Evolutionary conservation across 2,329 filamentous ascomycete species (phyloP).

Genomic region (Epichloe sibirici): DNA sequence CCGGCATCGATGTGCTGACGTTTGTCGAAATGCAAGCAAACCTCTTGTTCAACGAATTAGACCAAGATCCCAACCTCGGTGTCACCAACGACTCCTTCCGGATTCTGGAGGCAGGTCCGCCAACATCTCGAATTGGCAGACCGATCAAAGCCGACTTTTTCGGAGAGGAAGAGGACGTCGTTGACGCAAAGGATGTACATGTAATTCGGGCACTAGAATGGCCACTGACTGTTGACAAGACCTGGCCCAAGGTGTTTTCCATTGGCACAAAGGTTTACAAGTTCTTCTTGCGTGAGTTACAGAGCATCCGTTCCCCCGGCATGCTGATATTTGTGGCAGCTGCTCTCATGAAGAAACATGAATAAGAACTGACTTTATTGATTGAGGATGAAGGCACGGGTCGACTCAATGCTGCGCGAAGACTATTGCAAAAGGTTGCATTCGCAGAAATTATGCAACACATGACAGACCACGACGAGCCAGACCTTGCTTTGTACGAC

Average conservation of each 20-base stretch:
- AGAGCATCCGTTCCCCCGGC: neutral
- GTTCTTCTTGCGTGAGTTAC: conserved; percentile 64
- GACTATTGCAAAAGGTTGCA: conserved; percentile 37
- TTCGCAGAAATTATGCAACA: conserved; percentile 35
- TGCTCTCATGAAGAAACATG: neutral
- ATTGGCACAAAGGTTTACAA: conserved; percentile 65
- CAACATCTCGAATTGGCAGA: conserved; percentile 34
- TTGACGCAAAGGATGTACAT: conserved; percentile 51
- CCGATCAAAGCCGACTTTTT: conserved; percentile 62
- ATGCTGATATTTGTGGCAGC: too few relatives aligned
- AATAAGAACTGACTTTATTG: neutral
- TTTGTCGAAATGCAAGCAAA: conserved; percentile 60
- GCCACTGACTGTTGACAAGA: conserved; percentile 62
- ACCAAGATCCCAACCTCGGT: conserved; percentile 17
- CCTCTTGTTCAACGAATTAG: conserved; percentile 38
- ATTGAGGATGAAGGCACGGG: conserved; percentile 27
- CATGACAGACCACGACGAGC: conserved; percentile 25
- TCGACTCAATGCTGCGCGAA: conserved; percentile 42
- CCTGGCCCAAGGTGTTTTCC: conserved; percentile 59
- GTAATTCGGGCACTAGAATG: conserved; percentile 76
- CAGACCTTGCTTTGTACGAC: conserved; percentile 26
- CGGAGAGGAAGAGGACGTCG: conserved; percentile 41
- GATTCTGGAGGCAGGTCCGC: conserved; percentile 32
- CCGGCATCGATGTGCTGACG: conserved; percentile 57
- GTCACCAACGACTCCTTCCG: conserved; percentile 34